These are phyloP conservation scores for Globisporangium okanoganense DNA, from an alignment of 352 stramenopile species.

Conservation along the genomic window DNA sequence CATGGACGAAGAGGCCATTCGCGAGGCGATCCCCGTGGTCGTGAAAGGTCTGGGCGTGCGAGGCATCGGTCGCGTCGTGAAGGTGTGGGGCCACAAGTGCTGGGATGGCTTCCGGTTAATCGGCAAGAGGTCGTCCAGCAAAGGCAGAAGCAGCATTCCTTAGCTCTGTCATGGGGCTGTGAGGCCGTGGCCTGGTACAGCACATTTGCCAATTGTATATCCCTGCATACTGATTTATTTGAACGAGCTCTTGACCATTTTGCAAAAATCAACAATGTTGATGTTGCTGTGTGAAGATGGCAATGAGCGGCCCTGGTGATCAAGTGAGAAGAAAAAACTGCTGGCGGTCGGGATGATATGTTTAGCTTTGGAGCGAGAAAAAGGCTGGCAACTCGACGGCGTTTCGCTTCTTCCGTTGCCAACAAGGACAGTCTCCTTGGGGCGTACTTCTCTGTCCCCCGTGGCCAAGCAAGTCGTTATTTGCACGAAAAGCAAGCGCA, in stretches of 20 bases:
- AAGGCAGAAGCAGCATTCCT: constrained; percentile 8
- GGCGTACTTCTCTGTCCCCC: too few relatives aligned
- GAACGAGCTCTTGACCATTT: not conserved
- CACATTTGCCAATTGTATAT: not conserved
- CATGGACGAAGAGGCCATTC: constrained; percentile 26
- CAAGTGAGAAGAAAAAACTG: not conserved
- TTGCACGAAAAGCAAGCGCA: not conserved
- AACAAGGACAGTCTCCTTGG: not conserved
- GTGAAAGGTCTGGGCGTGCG: constrained; percentile 54
- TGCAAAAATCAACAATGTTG: not conserved
- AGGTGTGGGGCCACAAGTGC: constrained; percentile 15
- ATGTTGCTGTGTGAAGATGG: not conserved
- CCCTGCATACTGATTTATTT: not conserved
- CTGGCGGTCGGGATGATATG: not conserved
- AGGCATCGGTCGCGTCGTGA: constrained; percentile 23
- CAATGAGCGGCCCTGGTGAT: not conserved
- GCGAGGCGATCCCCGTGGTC: constrained; percentile 28
- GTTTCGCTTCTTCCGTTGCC: not conserved
- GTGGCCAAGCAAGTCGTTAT: not conserved
- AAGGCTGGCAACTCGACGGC: not conserved
- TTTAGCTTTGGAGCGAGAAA: not conserved
- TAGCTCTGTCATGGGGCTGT: not conserved
- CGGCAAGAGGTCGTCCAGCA: constrained; percentile 7
- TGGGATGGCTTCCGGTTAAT: constrained; percentile 9
- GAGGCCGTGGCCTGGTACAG: not conserved